Evolutionary conservation across 306 rosid genomes (phyloP), one percentile per base, ranked within the genome.

Genomic region (Cicer cuneatum): DNA sequence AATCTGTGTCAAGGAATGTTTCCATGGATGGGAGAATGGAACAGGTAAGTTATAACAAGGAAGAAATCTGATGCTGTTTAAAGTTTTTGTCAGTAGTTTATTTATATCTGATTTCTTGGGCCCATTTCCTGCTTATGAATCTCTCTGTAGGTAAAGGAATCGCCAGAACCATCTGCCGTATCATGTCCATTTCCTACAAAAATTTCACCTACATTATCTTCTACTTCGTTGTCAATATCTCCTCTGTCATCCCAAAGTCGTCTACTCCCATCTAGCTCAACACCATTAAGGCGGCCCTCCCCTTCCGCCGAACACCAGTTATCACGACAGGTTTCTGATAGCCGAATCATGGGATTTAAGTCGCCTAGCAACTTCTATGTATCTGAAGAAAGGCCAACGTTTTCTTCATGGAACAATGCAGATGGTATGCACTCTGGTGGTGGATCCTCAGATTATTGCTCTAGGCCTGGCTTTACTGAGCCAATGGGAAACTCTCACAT

Each of bases 401-500:
- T 74, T 59, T 90, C 91, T 38, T 73, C 88, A 6, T 85, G 87
- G 82, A 81, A 90, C 89, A 91, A 86, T 72, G 94, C 87, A 76
- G 86, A 86, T 18, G 42, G 81, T 39, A 79, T 81, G 84, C 85
- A 79, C 39, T 88, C 96, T 65, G 80, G 49, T 46, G 87, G 87
- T 65, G 93, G 88, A 21, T 91, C 97, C 64, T 91, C 94, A 41
- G 96, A 89, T 76, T 81, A 92, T 80, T 93, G 98, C 91, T 93
- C 97, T 71, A 77, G 89, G 85, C 82, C 88, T 86, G 92, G 90
- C 60, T 88, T 93, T 86, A 85, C 92, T 74, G 96, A 86, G 85
- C 87, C 83, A 46, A 85, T 85, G 92, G 90, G 89, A 39, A 75
- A 85, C 77, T 87, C 97, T 54, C 74, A 64, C 38, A 90, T 86